Evolutionary conservation across 2,329 filamentous ascomycete genomes (phyloP).

Genomic region (Arthrobotrys entomopaga): DNA sequence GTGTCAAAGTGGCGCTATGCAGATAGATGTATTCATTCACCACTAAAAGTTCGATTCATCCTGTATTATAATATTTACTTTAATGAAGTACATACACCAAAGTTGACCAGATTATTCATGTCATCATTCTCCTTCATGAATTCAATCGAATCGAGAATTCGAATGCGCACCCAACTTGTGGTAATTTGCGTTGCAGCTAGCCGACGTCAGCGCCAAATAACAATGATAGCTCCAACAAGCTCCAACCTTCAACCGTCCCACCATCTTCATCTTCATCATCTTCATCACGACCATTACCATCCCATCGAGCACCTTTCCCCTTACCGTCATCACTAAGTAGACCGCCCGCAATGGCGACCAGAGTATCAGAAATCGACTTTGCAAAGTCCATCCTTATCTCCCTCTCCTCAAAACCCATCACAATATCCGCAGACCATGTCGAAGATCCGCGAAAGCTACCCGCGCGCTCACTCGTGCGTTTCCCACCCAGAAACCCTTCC

Average conservation of each 20-base stretch:
- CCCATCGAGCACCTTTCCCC: not conserved
- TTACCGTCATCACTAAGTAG: not conserved
- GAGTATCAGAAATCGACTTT: conserved; percentile 85
- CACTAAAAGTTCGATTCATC: conserved; percentile 50
- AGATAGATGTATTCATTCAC: conserved; percentile 53
- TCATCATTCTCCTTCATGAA: too few relatives aligned
- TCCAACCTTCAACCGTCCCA: conserved; percentile 29
- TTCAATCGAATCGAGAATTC: too few relatives aligned
- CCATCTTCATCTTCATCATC: conserved; percentile 19
- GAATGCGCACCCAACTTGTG: too few relatives aligned
- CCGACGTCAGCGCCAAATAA: conserved; percentile 30
- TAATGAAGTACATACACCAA: conserved; percentile 45
- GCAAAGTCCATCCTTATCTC: conserved; percentile 82
- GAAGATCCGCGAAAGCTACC: conserved; percentile 84
- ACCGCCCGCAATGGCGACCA: conserved; percentile 71
- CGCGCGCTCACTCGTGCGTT: conserved; percentile 75
- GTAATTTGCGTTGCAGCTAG: conserved; percentile 24
- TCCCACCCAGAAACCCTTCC: conserved; percentile 35
- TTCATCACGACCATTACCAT: conserved; percentile 21
- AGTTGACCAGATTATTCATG: conserved; percentile 1
- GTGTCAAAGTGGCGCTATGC: conserved; percentile 39
- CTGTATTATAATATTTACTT: conserved; percentile 53
- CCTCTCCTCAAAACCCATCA: conserved; percentile 80
- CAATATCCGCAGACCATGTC: conserved; percentile 88
- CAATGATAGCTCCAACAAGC: conserved; percentile 14